Evolutionary conservation across 805 yeast species (phyloP).

Genomic region (Teunomyces kruisii): DNA sequence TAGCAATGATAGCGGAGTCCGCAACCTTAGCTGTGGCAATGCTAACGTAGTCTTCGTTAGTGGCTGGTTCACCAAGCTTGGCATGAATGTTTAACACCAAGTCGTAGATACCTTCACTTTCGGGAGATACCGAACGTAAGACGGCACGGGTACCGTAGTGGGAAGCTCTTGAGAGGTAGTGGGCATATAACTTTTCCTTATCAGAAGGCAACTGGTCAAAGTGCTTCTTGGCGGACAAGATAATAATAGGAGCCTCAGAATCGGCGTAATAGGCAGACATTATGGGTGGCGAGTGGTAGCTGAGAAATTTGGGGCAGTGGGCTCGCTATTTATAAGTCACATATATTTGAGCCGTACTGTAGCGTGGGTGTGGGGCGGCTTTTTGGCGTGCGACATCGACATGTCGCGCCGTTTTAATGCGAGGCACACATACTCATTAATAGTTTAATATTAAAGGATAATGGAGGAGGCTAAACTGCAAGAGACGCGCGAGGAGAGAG

Average conservation of each 20-base stretch:
- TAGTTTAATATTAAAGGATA: background rate
- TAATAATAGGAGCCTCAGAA: constrained; percentile 42
- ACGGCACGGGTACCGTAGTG: constrained; percentile 83
- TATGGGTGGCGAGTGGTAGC: constrained; percentile 2
- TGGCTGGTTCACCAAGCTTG: constrained; percentile 44
- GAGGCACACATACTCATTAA: background rate
- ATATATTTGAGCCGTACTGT: background rate
- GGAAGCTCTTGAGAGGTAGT: constrained; percentile 77
- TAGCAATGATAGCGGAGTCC: constrained; percentile 36
- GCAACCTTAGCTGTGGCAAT: constrained; percentile 23
- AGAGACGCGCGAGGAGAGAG: constrained; percentile 3
- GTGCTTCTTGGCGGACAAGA: constrained; percentile 62
- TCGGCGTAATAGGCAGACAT: constrained; percentile 26
- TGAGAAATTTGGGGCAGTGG: background rate
- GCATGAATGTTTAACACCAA: constrained; percentile 61
- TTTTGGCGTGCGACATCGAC: background rate
- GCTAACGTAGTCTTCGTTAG: constrained; percentile 39
- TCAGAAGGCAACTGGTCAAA: constrained; percentile 61
- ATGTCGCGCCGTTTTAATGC: constrained; percentile 2
- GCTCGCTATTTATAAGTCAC: background rate
- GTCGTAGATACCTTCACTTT: constrained; percentile 74
- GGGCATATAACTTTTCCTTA: constrained; percentile 70
- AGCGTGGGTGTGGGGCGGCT: background rate
- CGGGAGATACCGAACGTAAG: constrained; percentile 78
- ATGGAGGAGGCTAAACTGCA: background rate